Evolutionary conservation across 441 rosid species (phyloP), one percentile per base, ranked within the genome.

Genomic region (Raphanus hybrid): DNA sequence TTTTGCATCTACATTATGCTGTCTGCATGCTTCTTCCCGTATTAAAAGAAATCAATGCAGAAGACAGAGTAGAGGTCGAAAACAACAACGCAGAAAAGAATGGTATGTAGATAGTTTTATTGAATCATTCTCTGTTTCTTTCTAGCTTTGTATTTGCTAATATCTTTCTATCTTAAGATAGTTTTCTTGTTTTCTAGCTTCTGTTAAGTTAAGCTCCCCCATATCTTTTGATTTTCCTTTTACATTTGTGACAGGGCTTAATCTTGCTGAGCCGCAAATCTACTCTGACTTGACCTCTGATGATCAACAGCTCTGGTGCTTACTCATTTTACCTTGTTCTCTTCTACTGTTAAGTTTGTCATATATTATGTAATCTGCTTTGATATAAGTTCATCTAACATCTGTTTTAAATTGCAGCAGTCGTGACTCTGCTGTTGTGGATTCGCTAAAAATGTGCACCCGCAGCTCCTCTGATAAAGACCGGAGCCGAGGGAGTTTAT

Each of bases 21-120:
- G 90, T 90, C 73, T 96, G 97, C 81, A 81, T 90, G 91, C 95
- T 94, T 81, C 99, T 94, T 87, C 98, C 99, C 67, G 86, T 91
- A 32, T 76, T 96, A 69, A 92, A 88, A 77, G 83, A 87, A 87
- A 87, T 96, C 82, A 90, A 90, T 73, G 84, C 85, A 76, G 94
- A 86, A 63, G 88, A 82, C 62, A 84, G 80, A 77, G 74, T 76
- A 69, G 95, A 92, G 88, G 75, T 88, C 71, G 90, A 91, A 69
- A 79, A 82, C 20, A 95, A 92, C 84, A 92, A 87, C 41, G 87
- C 85, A 81, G 26, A 23, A 23, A 61, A 84, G 69, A 87, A 82
- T 89, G 98, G 99, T 82, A 29, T 62, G 12, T 20, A 12, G 58
- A 32, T 55, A 35, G 58, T 79, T 73, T 54, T 8, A 1, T 14